Conservation (phyloP, 768 basidiomycete genomes). For the Rhizopogon roseolus region DNA sequence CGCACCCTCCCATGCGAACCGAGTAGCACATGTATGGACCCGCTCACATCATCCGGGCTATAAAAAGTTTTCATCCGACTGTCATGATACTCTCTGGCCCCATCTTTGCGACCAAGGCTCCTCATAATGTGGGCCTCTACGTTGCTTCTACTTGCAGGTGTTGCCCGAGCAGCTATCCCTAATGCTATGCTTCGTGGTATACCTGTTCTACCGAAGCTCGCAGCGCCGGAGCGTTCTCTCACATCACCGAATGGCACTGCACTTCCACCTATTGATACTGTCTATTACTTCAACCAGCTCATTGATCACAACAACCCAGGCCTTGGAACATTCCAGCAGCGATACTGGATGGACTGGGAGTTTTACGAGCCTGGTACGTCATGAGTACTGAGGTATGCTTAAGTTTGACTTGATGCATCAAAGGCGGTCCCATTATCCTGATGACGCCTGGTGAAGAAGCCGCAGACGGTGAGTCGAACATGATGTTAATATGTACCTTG, state of each 20-base stretch:
- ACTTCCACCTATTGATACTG: slow-evolving; percentile 19
- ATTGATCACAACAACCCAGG: slow-evolving; percentile 48
- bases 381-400: too few species aligned
- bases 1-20: too few species aligned
- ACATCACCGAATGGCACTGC: slow-evolving; percentile 17
- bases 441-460: slow-evolving; percentile 61
- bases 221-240: slow-evolving; percentile 5
- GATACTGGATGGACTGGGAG: slow-evolving; percentile 67
- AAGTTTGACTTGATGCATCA: too few species aligned
- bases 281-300: slow-evolving; percentile 26
- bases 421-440: slow-evolving; percentile 22
- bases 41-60: too few species aligned
- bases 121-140: too few species aligned
- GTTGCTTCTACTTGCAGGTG: too few species aligned
- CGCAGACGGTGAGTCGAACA: slow-evolving; percentile 35
- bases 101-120: too few species aligned
- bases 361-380: slow-evolving; percentile 50
- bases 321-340: slow-evolving; percentile 69
- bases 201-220: slow-evolving; percentile 10
- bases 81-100: too few species aligned
- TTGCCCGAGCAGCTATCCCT: slow-evolving; percentile 9
- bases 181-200: slow-evolving; percentile 14
- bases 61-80: too few species aligned
- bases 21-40: too few species aligned
- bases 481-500: neutral